Base-by-base conservation (phyloP, 805 yeast genomes). In the Nakazawaea laoshanensis region DNA sequence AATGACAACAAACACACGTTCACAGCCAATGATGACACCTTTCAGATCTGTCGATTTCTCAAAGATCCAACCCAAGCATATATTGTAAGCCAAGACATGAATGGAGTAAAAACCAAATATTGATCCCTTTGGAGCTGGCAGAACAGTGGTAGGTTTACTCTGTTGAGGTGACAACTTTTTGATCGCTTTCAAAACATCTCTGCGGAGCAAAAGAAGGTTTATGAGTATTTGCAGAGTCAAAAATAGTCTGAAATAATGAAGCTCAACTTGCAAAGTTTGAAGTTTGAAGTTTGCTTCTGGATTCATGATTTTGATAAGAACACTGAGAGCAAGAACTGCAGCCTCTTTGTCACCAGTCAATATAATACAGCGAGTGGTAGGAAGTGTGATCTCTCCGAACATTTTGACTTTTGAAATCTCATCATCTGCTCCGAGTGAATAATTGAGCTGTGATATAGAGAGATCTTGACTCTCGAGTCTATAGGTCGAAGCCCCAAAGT, bases 31-130 rank as follows among this genome's bases (percentile, higher is more conserved):
- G 24, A 82, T 76, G n/a, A 85, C 47, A 8, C 96, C 96, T 0
- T 86, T 86, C 15, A 63, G 65, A 2, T 47, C 39, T 4, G 51
- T 52, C 5, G 47, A 46, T 11, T 47, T 49, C n/a, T 70, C 76
- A 48, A 80, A 81, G 4, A 81, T 49, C 87, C 95, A 85, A 0
- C 95, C 94, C 21, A 81, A 38, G 40, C 94, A 81, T 38, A 82
- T 62, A 41, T 79, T 71, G 42, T 76, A 69, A 0, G 85, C 70
- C 5, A 76, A 49, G 16, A 80, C 61, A 30, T 73, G 80, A 19
- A 80, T 56, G 0, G 84, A 62, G 29, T 63, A 66, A 40, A 65
- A 59, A n/a, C 53, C 52, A 30, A 57, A 37, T 23, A 52, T 36
- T 0, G 44, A 31, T 17, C 41, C 46, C 15, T 13, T 7, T 15